phyloP scores from a whole-genome alignment of 2,329 filamentous ascomycete genomes.

The Colletotrichum sp. region DNA sequence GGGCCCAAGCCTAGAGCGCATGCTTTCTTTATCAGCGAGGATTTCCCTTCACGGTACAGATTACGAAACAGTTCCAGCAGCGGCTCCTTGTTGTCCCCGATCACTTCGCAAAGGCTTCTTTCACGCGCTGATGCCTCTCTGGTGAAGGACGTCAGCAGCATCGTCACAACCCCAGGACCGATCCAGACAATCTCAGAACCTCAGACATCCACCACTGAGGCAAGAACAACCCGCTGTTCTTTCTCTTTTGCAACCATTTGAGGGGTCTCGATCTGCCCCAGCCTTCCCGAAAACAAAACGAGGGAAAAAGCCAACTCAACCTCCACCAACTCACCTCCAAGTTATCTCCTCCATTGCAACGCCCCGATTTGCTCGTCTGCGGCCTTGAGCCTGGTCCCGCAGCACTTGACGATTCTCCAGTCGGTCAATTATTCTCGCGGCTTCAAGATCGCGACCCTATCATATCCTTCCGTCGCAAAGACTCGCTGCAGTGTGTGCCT shows the following conservation, averaged over 20 bases:
- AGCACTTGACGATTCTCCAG: neutral
- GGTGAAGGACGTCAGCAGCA: neutral
- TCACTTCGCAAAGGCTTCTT: neutral
- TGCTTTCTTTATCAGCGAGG: constrained; percentile 17
- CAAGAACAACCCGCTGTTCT: neutral
- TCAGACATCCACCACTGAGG: neutral
- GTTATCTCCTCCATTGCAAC: neutral
- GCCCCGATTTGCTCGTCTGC: neutral
- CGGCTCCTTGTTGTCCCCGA: neutral
- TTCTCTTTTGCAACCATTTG: neutral
- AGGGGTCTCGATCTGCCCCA: neutral
- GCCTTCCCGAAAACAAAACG: neutral
- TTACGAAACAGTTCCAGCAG: neutral
- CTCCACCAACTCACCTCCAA: neutral
- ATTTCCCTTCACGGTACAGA: neutral
- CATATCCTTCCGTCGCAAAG: neutral
- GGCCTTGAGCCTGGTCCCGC: neutral
- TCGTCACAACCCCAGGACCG: neutral
- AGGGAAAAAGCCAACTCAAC: neutral
- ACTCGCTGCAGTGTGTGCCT: neutral
- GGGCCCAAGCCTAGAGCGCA: constrained; percentile 8
- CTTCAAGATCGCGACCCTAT: neutral
- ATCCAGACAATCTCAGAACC: neutral
- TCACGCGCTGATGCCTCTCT: neutral
- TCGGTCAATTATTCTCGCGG: neutral